These are phyloP conservation scores for Hypoxylon intermedium DNA, from an alignment of 495 filamentous ascomycete species.

Conservation along the genomic window DNA sequence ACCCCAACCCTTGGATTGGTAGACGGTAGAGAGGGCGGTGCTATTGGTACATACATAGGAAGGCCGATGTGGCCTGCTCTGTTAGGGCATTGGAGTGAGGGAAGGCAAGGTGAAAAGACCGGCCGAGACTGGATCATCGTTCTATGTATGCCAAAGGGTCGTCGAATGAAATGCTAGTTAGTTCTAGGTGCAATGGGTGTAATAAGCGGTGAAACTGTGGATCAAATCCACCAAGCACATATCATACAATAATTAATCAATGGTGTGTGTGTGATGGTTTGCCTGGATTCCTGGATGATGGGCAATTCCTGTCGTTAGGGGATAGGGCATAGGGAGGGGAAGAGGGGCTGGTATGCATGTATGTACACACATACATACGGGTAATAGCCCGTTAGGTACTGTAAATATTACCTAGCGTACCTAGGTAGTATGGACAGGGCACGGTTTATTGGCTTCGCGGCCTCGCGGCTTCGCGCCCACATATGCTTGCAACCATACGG, in stretches of 20 bases:
- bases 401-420: background rate
- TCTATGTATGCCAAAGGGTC: conserved; percentile 28
- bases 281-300: conserved; percentile 30
- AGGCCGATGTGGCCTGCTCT: conserved; percentile 15
- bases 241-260: background rate
- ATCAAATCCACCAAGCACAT: conserved; percentile 14
- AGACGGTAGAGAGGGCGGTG: conserved; percentile 19
- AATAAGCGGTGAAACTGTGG: conserved; percentile 42
- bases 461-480: background rate
- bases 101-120: conserved; percentile 36
- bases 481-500: background rate
- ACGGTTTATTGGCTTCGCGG: background rate
- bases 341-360: background rate
- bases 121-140: conserved; percentile 39
- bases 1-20: conserved; percentile 32
- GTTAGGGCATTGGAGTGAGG: conserved; percentile 21
- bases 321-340: background rate
- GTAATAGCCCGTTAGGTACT: conserved; percentile 7
- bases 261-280: conserved; percentile 21
- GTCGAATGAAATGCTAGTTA: conserved; percentile 29
- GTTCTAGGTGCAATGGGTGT: conserved; percentile 17
- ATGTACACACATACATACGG: too few species aligned
- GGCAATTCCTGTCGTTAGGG: conserved; percentile 18
- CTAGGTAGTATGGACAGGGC: background rate
- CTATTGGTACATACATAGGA: conserved; percentile 12